Evolutionary conservation across 1,284 basidiomycete genomes (phyloP).

Genomic region (Malassezia sp.): DNA sequence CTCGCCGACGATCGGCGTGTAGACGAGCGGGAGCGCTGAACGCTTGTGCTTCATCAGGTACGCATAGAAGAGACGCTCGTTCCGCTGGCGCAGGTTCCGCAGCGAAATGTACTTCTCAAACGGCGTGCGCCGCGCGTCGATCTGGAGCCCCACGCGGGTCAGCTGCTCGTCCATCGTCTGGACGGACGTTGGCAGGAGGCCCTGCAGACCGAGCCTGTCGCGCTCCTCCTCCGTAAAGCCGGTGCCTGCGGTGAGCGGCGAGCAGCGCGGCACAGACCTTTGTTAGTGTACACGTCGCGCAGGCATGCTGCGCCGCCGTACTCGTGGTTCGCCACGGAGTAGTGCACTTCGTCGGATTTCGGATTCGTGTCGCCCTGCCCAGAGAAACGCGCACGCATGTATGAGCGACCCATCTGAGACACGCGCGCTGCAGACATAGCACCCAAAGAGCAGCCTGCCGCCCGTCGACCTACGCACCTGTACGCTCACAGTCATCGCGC

Average conservation of each 20-base stretch:
- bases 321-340: constrained; percentile 23
- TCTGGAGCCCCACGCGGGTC: constrained; percentile 57
- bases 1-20: constrained; percentile 84
- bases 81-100: constrained; percentile 59
- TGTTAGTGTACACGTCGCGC: constrained; percentile 37
- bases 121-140: constrained; percentile 58
- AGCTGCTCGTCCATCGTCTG: constrained; percentile 52
- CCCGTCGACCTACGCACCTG: constrained; percentile 1
- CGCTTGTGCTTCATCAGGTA: constrained; percentile 55
- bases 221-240: constrained; percentile 62
- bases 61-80: constrained; percentile 62
- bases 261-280: constrained; percentile 24
- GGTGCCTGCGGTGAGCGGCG: constrained; percentile 45
- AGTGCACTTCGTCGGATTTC: constrained; percentile 22
- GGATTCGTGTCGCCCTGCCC: constrained; percentile 1
- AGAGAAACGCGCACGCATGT: not conserved
- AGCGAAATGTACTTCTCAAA: constrained; percentile 76
- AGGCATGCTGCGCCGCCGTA: constrained; percentile 32
- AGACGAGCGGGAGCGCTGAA: constrained; percentile 57
- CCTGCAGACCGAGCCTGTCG: constrained; percentile 59
- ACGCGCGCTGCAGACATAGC: too few species aligned
- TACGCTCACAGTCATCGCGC: not conserved
- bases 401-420: too few species aligned
- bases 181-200: constrained; percentile 58
- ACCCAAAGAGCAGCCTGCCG: too few species aligned